Base-by-base conservation (phyloP, 2,329 filamentous ascomycete species). In the Nemania diffusa region DNA sequence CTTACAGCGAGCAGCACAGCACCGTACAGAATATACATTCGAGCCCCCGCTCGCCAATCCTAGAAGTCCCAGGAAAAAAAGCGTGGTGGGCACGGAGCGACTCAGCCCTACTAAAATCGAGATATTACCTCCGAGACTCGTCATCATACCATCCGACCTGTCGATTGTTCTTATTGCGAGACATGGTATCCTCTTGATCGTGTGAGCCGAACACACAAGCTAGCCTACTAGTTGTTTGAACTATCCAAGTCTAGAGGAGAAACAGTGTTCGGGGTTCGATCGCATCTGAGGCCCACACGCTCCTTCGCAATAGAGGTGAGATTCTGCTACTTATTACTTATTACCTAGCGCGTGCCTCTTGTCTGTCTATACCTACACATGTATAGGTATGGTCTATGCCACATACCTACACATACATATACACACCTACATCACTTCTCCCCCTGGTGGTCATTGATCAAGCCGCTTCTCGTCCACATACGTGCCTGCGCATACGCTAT, bases 41-140 rank as follows among this genome's bases (percentile, higher is more conserved):
- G 17, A 52, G 51, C 22, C 20, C 27, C 9, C 57, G 27, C 6
- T 13, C 20, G 6, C 32, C 44, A 48, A 58, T 53, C 29, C 40
- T 50, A 20, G 15, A 59, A 55, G 24, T 32, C 48, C 15, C 37
- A 48, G 24, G 32, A n/a, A n/a, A n/a, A 32, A 27, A 27, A 7
- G 29, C 44, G n/a, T 57, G 44, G 62, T 70, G 59, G 62, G 63
- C 62, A 65, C 68, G 48, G 58, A 65, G 40, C 68, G 62, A 65
- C 65, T 65, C 65, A 65, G 68, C 65, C 68, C 65, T 70, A 68
- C 63, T 64, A 22, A 52, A 58, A 65, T 65, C 65, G 58, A 68
- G 55, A 68, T 63, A 68, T 68, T 61, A 65, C 62, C 46, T 68
- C 59, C 65, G 65, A 65, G 62, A 68, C 68, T 70, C 59, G 51